A percentile compares a stretch with the other conserved stretches of the same genome.
Evolutionary conservation across 2,329 filamentous ascomycete genomes (phyloP).

Genomic region (Trichoderma cornu-damae): DNA sequence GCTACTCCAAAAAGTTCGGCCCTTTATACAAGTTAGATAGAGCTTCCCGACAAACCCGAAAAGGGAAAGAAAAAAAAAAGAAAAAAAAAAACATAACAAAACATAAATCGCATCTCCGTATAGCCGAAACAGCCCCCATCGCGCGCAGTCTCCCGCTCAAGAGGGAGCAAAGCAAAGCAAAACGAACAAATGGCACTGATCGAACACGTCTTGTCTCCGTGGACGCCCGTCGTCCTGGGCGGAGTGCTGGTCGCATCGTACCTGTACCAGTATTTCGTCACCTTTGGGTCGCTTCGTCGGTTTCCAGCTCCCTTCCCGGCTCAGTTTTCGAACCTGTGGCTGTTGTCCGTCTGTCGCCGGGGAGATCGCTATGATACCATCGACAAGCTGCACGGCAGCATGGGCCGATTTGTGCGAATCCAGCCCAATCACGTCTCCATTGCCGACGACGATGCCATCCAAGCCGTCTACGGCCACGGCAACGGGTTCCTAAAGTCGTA

Average conservation of each 20-base stretch:
- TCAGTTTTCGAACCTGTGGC: slow-evolving; percentile 73
- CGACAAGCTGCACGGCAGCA: slow-evolving; percentile 67
- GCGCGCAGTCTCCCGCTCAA: too few species aligned
- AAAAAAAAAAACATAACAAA: too few species aligned
- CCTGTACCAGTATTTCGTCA: slow-evolving; percentile 55
- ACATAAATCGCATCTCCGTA: too few species aligned
- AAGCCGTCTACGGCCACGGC: slow-evolving; percentile 70
- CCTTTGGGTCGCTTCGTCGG: slow-evolving; percentile 43
- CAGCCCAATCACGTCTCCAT: slow-evolving; percentile 81
- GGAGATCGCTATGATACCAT: slow-evolving; percentile 62
- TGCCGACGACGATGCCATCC: slow-evolving; percentile 73
- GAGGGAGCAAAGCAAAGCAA: too few species aligned
- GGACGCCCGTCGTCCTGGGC: slow-evolving; percentile 39
- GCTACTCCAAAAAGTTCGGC: too few species aligned
- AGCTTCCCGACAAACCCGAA: too few species aligned
- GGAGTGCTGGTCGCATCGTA: slow-evolving; percentile 50
- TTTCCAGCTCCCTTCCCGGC: slow-evolving; percentile 61
- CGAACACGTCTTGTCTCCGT: slow-evolving; percentile 39
- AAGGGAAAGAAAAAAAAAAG: too few species aligned
- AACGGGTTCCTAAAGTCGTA: slow-evolving; percentile 70
- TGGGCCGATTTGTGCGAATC: slow-evolving; percentile 75
- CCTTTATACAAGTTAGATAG: too few species aligned
- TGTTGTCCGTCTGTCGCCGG: slow-evolving; percentile 60
- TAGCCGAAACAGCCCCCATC: too few species aligned
- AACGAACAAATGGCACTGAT: slow-evolving; percentile 34